Conservation (phyloP, 495 filamentous ascomycete genomes). For the Penicillium samsonianum region DNA sequence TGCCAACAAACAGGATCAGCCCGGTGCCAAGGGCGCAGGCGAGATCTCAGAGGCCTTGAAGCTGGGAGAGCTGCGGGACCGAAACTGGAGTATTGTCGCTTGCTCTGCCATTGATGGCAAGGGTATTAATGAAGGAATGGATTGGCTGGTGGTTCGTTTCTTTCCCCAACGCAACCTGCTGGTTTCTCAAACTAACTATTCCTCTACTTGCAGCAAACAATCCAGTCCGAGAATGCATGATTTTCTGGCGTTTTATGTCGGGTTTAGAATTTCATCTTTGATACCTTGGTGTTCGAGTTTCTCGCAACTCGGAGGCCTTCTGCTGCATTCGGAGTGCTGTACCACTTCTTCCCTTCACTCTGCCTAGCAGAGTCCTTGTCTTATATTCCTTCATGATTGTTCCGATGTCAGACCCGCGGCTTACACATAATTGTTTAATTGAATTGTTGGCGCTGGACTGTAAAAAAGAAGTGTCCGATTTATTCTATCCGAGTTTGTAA, state of each 20-base stretch:
- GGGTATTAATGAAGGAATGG: slow-evolving; percentile 95
- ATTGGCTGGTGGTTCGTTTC: slow-evolving; percentile 90
- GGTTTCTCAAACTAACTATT: slow-evolving; percentile 14
- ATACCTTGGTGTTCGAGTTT: slow-evolving; percentile 30
- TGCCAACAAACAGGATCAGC: slow-evolving; percentile 99
- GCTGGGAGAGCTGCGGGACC: slow-evolving; percentile 85
- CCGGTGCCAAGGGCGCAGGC: slow-evolving; percentile 92
- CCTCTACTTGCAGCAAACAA: slow-evolving; percentile 41
- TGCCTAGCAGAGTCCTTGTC: slow-evolving; percentile 36
- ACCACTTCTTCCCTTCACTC: slow-evolving; percentile 31
- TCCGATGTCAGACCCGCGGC: slow-evolving; percentile 24
- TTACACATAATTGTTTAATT: slow-evolving; percentile 46
- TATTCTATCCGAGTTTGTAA: not conserved
- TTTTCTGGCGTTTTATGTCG: slow-evolving; percentile 36
- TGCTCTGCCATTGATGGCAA: slow-evolving; percentile 95
- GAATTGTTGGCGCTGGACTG: slow-evolving; percentile 20
- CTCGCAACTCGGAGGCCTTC: slow-evolving; percentile 20
- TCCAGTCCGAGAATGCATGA: slow-evolving; percentile 51
- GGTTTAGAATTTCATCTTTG: slow-evolving; percentile 40
- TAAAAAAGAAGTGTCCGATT: slow-evolving; percentile 1
- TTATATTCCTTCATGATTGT: slow-evolving; percentile 43
- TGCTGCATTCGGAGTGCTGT: slow-evolving; percentile 28
- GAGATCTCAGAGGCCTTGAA: slow-evolving; percentile 93
- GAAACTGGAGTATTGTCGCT: slow-evolving; percentile 98
- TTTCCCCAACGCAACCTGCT: not conserved